Base-by-base conservation (phyloP, 768 basidiomycete genomes). In the Tylopilus sp. region DNA sequence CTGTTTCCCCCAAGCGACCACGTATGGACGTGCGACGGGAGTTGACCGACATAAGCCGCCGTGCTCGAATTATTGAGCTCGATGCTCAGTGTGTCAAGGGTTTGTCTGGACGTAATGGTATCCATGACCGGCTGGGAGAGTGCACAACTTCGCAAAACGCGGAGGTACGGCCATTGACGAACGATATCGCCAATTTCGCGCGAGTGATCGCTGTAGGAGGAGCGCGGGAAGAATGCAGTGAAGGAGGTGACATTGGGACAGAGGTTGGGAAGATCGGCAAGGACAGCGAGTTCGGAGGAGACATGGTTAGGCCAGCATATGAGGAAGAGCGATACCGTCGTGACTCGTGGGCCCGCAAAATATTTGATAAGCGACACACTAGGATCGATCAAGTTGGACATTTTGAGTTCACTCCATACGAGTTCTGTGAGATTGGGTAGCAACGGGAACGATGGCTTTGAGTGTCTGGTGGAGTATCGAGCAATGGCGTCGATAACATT, bases 171-270 rank as follows among this genome's bases (percentile, higher is more conserved):
- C 65, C 65, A 66, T 16, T 50, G 48, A 25, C 36, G 24, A 7
- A 67, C 63, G 16, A 67, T 63, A 3, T 53, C 57, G 2, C 65
- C 65, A 11, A 66, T 64, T 57, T 64, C 60, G 9, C 28, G 55
- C 2, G 63, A 66, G n/a, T 64, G 53, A 44, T 66, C 65, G 25
- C 56, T 64, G 36, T 66, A 60, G 2, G 65, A 66, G 1, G 63
- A 67, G 13, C 61, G 63, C 3, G 65, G 65, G 25, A 66, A 67
- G 30, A 49, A 60, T 3, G 53, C 56, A 5, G 65, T 64, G 38
- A 69, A 68, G 2, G 63, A 63, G 1, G 53, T 59, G 25, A 68
- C 57, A 21, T 69, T 63, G 12, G 67, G 65, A 45, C 65, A 68
- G 8, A 57, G 38, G 1, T 46, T 53, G 0, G 63, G 61, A 21